Evolutionary conservation across 768 basidiomycete species (phyloP).

Genomic region (Collybiopsis luxurians): DNA sequence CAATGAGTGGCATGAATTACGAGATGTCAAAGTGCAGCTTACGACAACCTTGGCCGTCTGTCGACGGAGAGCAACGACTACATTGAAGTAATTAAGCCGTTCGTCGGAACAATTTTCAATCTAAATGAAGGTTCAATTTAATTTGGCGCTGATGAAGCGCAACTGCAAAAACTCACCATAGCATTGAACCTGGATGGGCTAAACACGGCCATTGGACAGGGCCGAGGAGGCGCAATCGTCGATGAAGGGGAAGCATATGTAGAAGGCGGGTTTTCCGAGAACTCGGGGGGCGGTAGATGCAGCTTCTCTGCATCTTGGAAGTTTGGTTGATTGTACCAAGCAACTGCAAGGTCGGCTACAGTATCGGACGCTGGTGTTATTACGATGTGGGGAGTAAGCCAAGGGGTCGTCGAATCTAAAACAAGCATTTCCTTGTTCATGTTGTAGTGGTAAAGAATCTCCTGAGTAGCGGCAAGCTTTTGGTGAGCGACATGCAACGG

Average conservation of each 20-base stretch:
- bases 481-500: background rate
- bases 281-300: constrained; percentile 28
- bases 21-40: constrained; percentile 17
- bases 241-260: background rate
- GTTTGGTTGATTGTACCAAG: constrained; percentile 33
- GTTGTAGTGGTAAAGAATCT: background rate
- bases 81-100: constrained; percentile 26
- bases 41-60: constrained; percentile 37
- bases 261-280: background rate
- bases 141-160: background rate
- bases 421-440: constrained; percentile 23
- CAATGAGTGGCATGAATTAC: constrained; percentile 8
- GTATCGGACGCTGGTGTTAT: constrained; percentile 44
- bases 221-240: background rate
- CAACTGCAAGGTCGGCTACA: constrained; percentile 30
- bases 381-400: constrained; percentile 47
- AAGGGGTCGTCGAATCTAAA: constrained; percentile 39
- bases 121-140: constrained; percentile 11
- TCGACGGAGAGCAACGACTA: constrained; percentile 33
- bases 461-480: background rate
- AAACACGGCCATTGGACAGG: constrained; percentile 23
- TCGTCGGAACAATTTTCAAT: constrained; percentile 24
- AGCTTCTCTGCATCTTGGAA: constrained; percentile 34
- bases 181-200: constrained; percentile 26
- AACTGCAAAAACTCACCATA: constrained; percentile 20